Conservation (phyloP, 2,329 filamentous ascomycete genomes). For the Colletotrichum limetticola region DNA sequence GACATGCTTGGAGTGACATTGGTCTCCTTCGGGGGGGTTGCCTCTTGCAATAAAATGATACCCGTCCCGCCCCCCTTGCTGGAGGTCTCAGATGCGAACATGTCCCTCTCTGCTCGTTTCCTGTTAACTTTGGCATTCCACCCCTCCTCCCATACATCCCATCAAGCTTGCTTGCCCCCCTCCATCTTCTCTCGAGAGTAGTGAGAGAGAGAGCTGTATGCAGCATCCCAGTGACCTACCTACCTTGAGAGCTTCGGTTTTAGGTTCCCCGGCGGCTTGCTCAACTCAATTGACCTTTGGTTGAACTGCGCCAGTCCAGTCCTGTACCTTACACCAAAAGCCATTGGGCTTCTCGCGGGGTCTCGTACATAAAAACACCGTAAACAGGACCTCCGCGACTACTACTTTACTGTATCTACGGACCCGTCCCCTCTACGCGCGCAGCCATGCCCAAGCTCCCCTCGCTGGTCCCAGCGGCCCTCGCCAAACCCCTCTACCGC, state of each 20-base stretch:
- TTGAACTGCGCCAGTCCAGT: background rate
- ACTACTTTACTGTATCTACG: background rate
- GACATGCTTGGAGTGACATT: background rate
- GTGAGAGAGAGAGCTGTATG: conserved; percentile 4
- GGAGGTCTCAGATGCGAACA: conserved; percentile 23
- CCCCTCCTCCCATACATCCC: conserved; percentile 2
- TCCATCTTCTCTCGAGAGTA: conserved; percentile 12
- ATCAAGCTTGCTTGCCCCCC: conserved; percentile 3
- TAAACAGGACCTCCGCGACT: background rate
- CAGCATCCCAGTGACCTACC: conserved; percentile 13
- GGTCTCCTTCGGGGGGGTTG: background rate
- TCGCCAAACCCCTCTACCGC: conserved; percentile 51
- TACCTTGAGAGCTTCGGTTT: conserved; percentile 30
- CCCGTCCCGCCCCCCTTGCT: conserved; percentile 24
- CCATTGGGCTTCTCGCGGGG: background rate
- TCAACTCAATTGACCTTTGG: conserved; percentile 31
- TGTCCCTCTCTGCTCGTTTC: background rate
- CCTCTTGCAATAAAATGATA: conserved; percentile 24
- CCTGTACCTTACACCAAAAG: background rate
- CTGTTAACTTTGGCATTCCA: conserved; percentile 28
- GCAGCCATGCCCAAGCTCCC: conserved; percentile 40
- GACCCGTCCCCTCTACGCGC: background rate
- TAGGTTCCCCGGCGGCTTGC: conserved; percentile 18
- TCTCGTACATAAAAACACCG: background rate
- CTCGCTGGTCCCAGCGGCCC: conserved; percentile 46